Conservation (phyloP, 805 yeast genomes). For the Lipomyces kockii region DNA sequence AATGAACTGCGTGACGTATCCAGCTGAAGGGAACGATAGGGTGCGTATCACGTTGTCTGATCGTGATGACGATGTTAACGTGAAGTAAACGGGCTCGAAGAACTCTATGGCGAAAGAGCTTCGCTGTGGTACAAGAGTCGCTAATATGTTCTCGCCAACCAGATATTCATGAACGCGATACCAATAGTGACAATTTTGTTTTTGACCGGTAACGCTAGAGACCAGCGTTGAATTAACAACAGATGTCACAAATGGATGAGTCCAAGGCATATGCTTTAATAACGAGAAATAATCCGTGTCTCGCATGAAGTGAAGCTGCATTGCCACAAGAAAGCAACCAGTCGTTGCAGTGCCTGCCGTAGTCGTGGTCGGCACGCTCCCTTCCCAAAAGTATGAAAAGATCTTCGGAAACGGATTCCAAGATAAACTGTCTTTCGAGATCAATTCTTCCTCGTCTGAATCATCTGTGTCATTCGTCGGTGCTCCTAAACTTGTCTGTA, state of each 20-base stretch:
- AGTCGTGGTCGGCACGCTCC: conserved; percentile 32
- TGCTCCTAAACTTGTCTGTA: conserved; percentile 19
- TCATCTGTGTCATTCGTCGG: conserved; percentile 25
- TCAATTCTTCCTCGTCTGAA: conserved; percentile 32
- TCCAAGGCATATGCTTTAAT: conserved; percentile 5
- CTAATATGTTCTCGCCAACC: conserved; percentile 2
- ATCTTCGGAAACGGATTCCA: conserved; percentile 35
- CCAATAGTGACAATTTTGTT: conserved; percentile 7
- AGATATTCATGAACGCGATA: background rate
- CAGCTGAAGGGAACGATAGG: background rate
- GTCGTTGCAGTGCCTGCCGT: conserved; percentile 31
- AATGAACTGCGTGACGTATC: conserved; percentile 9
- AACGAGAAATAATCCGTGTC: conserved; percentile 1
- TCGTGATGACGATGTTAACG: background rate
- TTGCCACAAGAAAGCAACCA: conserved; percentile 18
- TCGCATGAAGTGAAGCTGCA: conserved; percentile 28
- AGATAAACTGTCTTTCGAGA: conserved; percentile 11
- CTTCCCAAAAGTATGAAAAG: conserved; percentile 14
- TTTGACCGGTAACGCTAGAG: background rate
- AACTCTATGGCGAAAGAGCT: conserved; percentile 13
- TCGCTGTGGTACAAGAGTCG: conserved; percentile 15
- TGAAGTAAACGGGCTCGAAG: conserved; percentile 25
- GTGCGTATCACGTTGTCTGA: background rate
- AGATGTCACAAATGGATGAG: background rate
- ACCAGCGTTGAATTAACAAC: conserved; percentile 1